Evolutionary conservation across 495 filamentous ascomycete genomes (phyloP).

Genomic region (Penicillium waksmanii): DNA sequence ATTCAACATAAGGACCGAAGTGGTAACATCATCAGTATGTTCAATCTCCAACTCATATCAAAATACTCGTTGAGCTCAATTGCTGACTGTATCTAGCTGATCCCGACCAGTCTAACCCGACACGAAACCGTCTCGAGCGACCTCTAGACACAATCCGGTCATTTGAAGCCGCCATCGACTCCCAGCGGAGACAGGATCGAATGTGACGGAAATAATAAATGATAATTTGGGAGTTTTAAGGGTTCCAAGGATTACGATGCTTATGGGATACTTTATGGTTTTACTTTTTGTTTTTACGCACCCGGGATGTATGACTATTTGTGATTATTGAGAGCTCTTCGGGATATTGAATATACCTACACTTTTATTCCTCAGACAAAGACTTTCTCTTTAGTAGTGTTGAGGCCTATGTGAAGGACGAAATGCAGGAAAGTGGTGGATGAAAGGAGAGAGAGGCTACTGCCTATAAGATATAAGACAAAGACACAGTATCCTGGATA

Average conservation of each 20-base stretch:
- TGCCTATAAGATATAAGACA: too few species aligned
- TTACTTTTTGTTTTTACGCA: background rate
- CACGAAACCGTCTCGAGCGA: constrained; percentile 81
- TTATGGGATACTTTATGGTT: background rate
- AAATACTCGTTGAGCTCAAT: background rate
- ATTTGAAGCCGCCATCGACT: constrained; percentile 90
- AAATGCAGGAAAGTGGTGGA: too few species aligned
- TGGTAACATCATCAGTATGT: constrained; percentile 81
- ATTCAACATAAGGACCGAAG: constrained; percentile 79
- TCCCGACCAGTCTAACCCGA: constrained; percentile 61
- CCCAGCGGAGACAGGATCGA: constrained; percentile 33
- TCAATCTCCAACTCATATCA: background rate
- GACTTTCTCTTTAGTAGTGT: too few species aligned
- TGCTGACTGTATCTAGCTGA: constrained; percentile 29
- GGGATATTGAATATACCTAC: constrained; percentile 1
- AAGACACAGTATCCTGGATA: too few species aligned
- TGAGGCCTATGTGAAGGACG: too few species aligned
- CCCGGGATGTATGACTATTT: constrained; percentile 18
- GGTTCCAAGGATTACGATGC: background rate
- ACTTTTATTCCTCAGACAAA: background rate
- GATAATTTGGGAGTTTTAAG: background rate
- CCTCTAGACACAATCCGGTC: constrained; percentile 90
- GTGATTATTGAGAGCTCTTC: constrained; percentile 4
- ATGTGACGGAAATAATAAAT: constrained; percentile 16
- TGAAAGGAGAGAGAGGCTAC: too few species aligned